Evolutionary conservation across 768 basidiomycete species (phyloP), one percentile per base, ranked within the genome.

Genomic region (Leccinum rimulosum): DNA sequence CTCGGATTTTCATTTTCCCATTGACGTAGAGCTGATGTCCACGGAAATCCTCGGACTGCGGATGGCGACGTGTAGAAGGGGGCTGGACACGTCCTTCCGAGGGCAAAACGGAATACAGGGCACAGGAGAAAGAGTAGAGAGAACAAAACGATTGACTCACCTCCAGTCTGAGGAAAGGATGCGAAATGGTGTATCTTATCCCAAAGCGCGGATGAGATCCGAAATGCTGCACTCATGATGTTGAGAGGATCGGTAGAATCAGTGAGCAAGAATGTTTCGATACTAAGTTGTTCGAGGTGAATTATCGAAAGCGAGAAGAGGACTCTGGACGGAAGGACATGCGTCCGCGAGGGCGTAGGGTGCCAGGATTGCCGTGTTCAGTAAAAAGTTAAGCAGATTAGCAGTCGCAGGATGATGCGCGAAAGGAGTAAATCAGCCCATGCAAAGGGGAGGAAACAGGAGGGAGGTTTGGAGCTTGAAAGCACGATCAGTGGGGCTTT

Each of bases 131-230:
- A 33, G 14, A 17, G 53, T 5, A 9, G 27, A 47, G 22, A 15
- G 14, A 28, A 30, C 43, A 49, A 12, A 40, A 52, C 12, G n/a
- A 43, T 54, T 6, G 31, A 75, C 85, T 62, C 33, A 90, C 91
- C 91, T 48, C 93, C 91, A 0, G 94, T 95, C 76, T 95, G 95
- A 5, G 92, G 91, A 74, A 95, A 95, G 1, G 89, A 89, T 0
- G 93, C 91, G 70, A 91, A 95, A 67, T 94, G 89, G 76, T 90
- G 89, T 60, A 95, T 92, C 76, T 83, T 87, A 75, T 95, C 91
- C 93, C 93, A 95, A 63, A 94, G 79, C 8, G 85, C 80, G 58
- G 86, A 76, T 27, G 88, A 81, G 61, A 95, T 94, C 51, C 86
- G 83, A 74, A 90, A 93, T 22, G 65, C 64, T 17, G 73, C 72